Base-by-base conservation (phyloP, 345 rosid species). In the Eutrema heterophyllum region DNA sequence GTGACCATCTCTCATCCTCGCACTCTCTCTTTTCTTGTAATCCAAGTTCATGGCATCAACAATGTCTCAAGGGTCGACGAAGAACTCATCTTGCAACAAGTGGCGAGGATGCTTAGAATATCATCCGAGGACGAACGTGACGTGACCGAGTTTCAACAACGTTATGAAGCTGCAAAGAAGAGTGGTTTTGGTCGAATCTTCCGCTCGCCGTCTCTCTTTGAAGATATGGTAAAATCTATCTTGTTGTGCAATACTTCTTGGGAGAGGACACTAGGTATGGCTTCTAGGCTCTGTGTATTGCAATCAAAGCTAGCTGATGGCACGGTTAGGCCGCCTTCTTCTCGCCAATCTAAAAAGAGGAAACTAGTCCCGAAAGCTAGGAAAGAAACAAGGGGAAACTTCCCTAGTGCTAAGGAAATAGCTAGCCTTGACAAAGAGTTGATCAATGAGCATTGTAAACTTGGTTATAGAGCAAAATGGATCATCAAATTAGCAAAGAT, bases 131-230 rank as follows among this genome's bases (percentile, higher is more conserved):
- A 87, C 24, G 75, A 81, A 53, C 58, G 24, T 18, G 74, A 66
- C 1, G 49, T 84, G 39, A 49, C 29, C 10, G 81, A 73, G 9
- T 88, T 83, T 53, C 87, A 88, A 38, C 11, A 60, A 52, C 35
- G 76, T 15, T 87, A 84, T 56, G 43, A 51, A 5, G 57, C 45
- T 5, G 88, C 87, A 1, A 82, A 67, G 72, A 51, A 77, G 9
- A 66, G 10, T 39, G 80, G 81, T 48, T 82, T 80, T 1, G 85
- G 89, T 40, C 32, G 85, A 35, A 75, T 83, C 29, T 84, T 88
- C 33, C 80, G 90, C 2, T 83, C 91, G 1, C 83, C 87, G 57
- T 55, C 80, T 48, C 80, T 78, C 51, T 86, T 86, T 51, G 89
- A 85, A 76, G 89, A 88, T 76, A 55, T 75, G 54, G 79, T 86